Percentiles rank a stretch among this genome's conserved stretches.
Conservation (phyloP, 2,329 filamentous ascomycete species). For the Aspergillus alliaceus region DNA sequence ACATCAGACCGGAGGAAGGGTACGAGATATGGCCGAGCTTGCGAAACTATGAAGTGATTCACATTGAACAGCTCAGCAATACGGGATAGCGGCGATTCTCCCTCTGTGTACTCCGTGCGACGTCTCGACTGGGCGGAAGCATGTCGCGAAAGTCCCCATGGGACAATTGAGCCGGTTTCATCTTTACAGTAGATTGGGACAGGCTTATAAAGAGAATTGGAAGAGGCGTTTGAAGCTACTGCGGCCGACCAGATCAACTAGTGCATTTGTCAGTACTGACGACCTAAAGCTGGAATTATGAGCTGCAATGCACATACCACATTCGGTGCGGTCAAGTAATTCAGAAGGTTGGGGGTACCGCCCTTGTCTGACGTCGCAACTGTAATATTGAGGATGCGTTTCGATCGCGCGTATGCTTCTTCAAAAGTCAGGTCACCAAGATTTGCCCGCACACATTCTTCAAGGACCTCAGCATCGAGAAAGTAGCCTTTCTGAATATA, state of each 20-base stretch:
- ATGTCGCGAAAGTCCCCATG: constrained; percentile 65
- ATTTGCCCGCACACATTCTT: constrained; percentile 80
- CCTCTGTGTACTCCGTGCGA: constrained; percentile 63
- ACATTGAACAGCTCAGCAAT: constrained; percentile 86
- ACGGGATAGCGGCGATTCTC: constrained; percentile 66
- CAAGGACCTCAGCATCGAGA: constrained; percentile 76
- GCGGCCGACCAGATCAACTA: constrained; percentile 60
- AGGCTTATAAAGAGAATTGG: constrained; percentile 64
- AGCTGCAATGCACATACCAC: constrained; percentile 61
- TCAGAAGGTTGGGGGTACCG: constrained; percentile 80
- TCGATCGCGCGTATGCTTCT: constrained; percentile 83
- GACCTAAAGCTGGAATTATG: background rate
- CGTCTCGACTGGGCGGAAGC: constrained; percentile 70
- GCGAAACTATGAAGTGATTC: constrained; percentile 92
- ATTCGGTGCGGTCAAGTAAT: constrained; percentile 90
- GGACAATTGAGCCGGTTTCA: constrained; percentile 67
- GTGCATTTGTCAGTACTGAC: background rate
- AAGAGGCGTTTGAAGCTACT: constrained; percentile 45
- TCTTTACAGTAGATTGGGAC: constrained; percentile 77
- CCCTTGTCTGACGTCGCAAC: constrained; percentile 73
- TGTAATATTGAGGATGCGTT: constrained; percentile 87
- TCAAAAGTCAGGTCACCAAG: constrained; percentile 90
- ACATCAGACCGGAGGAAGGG: constrained; percentile 81
- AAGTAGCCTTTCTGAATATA: constrained; percentile 79
- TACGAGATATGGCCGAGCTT: constrained; percentile 84